Evolutionary conservation across 1,139 yeast genomes (phyloP), one percentile per base, ranked within the genome.

Genomic region (Protomyces lactucae-debilis): DNA sequence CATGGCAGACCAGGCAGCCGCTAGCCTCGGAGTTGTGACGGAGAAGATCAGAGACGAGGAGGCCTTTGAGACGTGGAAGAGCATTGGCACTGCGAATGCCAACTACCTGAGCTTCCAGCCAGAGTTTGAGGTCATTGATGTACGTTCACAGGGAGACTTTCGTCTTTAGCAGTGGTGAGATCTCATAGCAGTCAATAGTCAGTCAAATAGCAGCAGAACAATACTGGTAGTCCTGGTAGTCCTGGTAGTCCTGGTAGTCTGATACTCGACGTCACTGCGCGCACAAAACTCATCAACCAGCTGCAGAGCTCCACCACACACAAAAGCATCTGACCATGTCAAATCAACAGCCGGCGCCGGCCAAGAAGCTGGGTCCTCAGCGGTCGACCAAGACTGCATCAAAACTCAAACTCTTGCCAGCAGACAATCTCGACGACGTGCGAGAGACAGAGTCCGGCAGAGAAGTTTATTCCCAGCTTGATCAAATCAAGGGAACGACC

Each of bases 401-500:
- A 91, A 86, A 57, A 80, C 73, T 75, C 90, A 93, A 71, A 88
- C 95, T 68, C 82, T 82, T 43, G 87, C 67, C 61, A 61, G 68
- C 51, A 43, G 66, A 52, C 66, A 67, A 18, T 55, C 54, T 54
- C 23, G 46, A 35, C 53, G 68, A 60, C 64, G 60, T 54, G 21
- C 59, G 64, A 21, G 69, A 57, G 64, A 69, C 57, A 64, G 67
- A 59, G 61, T 56, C 65, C 57, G 66, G 66, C n/a, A 39, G 60
- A 18, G 67, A 64, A 3, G 67, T 64, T 18, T 65, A 65, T 18
- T 57, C 65, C 18, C 65, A 65, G 36, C 51, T 64, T 8, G 60
- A 66, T 65, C 81, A 88, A 66, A 92, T 92, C 69, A 90, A 87
- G 52, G 97, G 93, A 69, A 82, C 87, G n/a, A 87, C 95, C 0